Evolutionary conservation across 345 rosid species (phyloP).

Genomic region (Populus nigra): DNA sequence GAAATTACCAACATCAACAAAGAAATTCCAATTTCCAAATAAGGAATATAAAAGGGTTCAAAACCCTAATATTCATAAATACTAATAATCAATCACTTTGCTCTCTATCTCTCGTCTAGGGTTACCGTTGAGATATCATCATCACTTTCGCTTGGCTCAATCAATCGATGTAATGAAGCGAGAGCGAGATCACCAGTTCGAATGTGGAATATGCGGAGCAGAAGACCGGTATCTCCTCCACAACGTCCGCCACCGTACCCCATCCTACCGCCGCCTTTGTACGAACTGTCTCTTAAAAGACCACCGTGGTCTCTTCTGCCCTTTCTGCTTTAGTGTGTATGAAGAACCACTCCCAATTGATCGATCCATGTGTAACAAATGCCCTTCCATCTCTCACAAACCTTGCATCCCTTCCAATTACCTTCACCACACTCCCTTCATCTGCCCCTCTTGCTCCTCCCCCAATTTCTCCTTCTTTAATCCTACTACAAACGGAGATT

Average conservation of each 20-base stretch:
- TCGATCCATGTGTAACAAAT: slow-evolving; percentile 39
- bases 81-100: too few relatives aligned
- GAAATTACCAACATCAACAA: too few relatives aligned
- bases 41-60: too few relatives aligned
- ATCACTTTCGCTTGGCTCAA: background rate
- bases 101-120: background rate
- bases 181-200: slow-evolving; percentile 16
- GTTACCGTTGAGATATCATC: slow-evolving; percentile 21
- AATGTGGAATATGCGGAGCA: slow-evolving; percentile 38
- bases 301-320: slow-evolving; percentile 45
- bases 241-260: slow-evolving; percentile 31
- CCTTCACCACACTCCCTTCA: slow-evolving; percentile 26
- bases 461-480: slow-evolving; percentile 45
- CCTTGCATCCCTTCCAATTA: slow-evolving; percentile 30
- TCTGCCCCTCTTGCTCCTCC: slow-evolving; percentile 44
- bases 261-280: slow-evolving; percentile 38
- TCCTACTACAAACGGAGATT: background rate
- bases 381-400: slow-evolving; percentile 46
- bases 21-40: too few relatives aligned
- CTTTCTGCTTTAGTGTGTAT: slow-evolving; percentile 43
- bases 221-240: slow-evolving; percentile 38
- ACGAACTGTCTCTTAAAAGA: slow-evolving; percentile 50
- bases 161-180: slow-evolving; percentile 27
- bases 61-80: too few relatives aligned
- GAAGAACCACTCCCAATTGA: slow-evolving; percentile 6